Conservation (phyloP, 495 filamentous ascomycete species). For the Friedmanniomyces endolithicus region DNA sequence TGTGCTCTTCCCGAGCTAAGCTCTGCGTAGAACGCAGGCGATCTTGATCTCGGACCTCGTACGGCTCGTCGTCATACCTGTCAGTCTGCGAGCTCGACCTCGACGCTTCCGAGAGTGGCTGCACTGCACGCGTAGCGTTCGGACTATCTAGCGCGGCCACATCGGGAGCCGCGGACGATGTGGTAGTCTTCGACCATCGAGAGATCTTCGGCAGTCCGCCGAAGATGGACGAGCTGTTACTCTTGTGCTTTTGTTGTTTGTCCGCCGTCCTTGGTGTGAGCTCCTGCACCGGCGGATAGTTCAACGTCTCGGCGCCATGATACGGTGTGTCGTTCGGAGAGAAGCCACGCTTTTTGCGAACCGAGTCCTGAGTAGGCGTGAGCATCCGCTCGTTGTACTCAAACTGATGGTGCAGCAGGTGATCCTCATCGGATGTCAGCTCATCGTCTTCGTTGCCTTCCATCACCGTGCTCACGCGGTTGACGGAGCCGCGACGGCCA, state of each 20-base stretch:
- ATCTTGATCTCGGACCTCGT: constrained; percentile 57
- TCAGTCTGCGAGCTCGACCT: constrained; percentile 48
- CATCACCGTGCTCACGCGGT: constrained; percentile 78
- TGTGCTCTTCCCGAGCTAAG: constrained; percentile 32
- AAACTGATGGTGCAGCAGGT: constrained; percentile 18
- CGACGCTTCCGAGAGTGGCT: constrained; percentile 40
- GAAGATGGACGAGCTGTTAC: constrained; percentile 74
- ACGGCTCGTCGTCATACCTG: constrained; percentile 40
- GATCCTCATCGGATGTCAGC: constrained; percentile 21
- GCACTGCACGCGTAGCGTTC: constrained; percentile 41
- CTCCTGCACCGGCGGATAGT: constrained; percentile 48
- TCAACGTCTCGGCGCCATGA: constrained; percentile 41
- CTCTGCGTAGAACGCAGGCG: constrained; percentile 58
- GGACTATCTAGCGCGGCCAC: constrained; percentile 26
- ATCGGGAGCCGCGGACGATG: constrained; percentile 52
- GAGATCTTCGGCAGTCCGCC: constrained; percentile 63
- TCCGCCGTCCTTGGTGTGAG: constrained; percentile 65
- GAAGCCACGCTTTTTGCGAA: constrained; percentile 44
- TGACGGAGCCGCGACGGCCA: constrained; percentile 50
- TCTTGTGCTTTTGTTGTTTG: constrained; percentile 82
- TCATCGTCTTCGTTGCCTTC: constrained; percentile 40
- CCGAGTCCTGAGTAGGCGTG: constrained; percentile 32
- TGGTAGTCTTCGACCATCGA: constrained; percentile 91
- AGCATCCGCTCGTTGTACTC: constrained; percentile 30
- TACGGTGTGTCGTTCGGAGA: constrained; percentile 52